phyloP scores from a whole-genome alignment of 2,329 filamentous ascomycete species.

The Corinectria fuckeliana region DNA sequence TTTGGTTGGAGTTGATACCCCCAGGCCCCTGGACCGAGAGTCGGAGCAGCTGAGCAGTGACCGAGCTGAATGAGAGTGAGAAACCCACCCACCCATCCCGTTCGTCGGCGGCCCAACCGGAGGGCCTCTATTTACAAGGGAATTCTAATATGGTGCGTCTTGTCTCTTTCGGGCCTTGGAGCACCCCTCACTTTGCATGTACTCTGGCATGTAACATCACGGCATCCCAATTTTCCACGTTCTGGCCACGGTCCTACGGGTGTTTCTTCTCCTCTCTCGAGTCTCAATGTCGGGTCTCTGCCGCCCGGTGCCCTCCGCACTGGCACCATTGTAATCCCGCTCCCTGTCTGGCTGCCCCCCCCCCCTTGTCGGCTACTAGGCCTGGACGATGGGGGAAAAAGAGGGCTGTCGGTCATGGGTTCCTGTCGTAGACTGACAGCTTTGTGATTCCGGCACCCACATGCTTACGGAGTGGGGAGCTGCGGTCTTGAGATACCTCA shows the following conservation, averaged over 20 bases:
- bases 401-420: background rate
- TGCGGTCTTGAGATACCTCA: too few species aligned
- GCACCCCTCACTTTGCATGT: background rate
- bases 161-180: background rate
- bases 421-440: constrained; percentile 6
- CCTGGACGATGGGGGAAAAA: background rate
- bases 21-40: constrained; percentile 6
- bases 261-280: background rate
- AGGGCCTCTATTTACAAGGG: constrained; percentile 33
- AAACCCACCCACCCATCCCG: constrained; percentile 8
- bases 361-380: constrained; percentile 9
- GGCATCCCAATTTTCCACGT: too few species aligned
- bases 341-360: background rate
- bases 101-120: constrained; percentile 30
- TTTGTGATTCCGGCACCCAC: constrained; percentile 12
- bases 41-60: constrained; percentile 15
- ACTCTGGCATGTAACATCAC: too few species aligned
- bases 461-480: background rate
- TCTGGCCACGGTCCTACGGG: constrained; percentile 6
- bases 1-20: constrained; percentile 4
- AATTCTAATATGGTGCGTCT: constrained; percentile 20
- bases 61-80: background rate
- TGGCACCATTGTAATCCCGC: constrained; percentile 16
- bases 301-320: constrained; percentile 20
- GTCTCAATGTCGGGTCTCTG: too few species aligned